Conservation (phyloP, 495 filamentous ascomycete genomes). For the Penicillium dipodomyicola region DNA sequence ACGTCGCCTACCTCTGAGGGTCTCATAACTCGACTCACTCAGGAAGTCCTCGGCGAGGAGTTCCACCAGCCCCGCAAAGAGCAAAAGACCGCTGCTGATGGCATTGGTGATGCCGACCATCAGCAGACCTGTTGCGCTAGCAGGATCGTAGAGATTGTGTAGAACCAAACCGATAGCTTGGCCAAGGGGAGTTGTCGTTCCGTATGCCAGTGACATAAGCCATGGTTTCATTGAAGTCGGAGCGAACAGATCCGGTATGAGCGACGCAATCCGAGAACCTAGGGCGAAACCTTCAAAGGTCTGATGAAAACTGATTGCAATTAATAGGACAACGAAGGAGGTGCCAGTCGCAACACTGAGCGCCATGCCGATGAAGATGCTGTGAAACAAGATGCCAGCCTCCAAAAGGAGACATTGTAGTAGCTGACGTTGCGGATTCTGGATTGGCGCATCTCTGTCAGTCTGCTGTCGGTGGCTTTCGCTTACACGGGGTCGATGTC, state of each 20-base stretch:
- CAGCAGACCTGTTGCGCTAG: constrained; percentile 74
- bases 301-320: constrained; percentile 82
- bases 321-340: constrained; percentile 73
- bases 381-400: constrained; percentile 83
- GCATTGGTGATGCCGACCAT: constrained; percentile 94
- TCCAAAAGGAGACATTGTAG: constrained; percentile 79
- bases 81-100: constrained; percentile 77
- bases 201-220: constrained; percentile 95
- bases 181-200: constrained; percentile 84
- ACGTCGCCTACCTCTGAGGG: constrained; percentile 65
- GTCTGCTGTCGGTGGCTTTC: constrained; percentile 16
- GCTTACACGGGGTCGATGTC: constrained; percentile 17
- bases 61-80: constrained; percentile 91
- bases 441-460: constrained; percentile 27
- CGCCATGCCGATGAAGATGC: constrained; percentile 87
- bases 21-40: constrained; percentile 78
- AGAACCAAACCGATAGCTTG: constrained; percentile 84
- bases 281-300: constrained; percentile 79
- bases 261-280: constrained; percentile 66
- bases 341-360: constrained; percentile 78
- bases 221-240: constrained; percentile 63
- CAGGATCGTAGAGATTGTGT: constrained; percentile 82
- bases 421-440: constrained; percentile 57
- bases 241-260: constrained; percentile 54
- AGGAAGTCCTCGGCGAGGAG: constrained; percentile 92